These are phyloP conservation scores for Diddensiella caesifluorescens DNA, from an alignment of 805 yeast genomes.

Conservation along the genomic window DNA sequence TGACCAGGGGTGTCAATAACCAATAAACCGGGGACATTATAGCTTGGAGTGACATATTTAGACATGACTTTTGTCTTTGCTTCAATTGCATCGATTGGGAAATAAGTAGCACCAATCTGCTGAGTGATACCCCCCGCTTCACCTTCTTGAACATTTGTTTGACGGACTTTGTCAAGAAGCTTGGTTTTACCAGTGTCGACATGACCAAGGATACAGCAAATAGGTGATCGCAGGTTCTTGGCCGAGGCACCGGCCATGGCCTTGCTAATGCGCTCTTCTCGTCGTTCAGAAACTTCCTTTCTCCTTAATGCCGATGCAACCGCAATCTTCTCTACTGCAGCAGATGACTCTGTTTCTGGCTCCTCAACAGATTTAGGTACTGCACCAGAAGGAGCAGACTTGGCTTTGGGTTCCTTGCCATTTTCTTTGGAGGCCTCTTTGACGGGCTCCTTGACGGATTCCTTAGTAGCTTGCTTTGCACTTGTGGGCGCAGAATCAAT, in stretches of 20 bases:
- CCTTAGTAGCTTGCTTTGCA: constrained; percentile 22
- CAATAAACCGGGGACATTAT: constrained; percentile 94
- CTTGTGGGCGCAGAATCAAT: constrained; percentile 9
- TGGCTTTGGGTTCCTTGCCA: constrained; percentile 18
- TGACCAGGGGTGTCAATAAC: constrained; percentile 99
- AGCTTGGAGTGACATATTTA: constrained; percentile 72
- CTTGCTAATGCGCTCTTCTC: constrained; percentile 33
- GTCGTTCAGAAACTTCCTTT: constrained; percentile 38
- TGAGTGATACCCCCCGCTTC: constrained; percentile 99
- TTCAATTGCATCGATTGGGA: constrained; percentile 92
- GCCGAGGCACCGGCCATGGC: constrained; percentile 36
- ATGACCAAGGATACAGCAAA: constrained; percentile 98
- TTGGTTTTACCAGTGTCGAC: constrained; percentile 99
- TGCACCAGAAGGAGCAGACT: constrained; percentile 19
- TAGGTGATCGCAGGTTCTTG: constrained; percentile 88
- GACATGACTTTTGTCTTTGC: constrained; percentile 91
- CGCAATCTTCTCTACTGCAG: constrained; percentile 24
- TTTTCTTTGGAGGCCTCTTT: constrained; percentile 24
- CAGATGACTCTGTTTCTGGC: constrained; percentile 30
- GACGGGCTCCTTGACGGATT: constrained; percentile 24
- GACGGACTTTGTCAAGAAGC: constrained; percentile 92
- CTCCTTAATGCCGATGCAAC: constrained; percentile 30
- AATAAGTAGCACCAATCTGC: constrained; percentile 99
- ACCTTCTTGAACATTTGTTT: constrained; percentile 99
- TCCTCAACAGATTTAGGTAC: constrained; percentile 29